Evolutionary conservation across 2,329 filamentous ascomycete genomes (phyloP).

Genomic region (Sporothrix mexicana): DNA sequence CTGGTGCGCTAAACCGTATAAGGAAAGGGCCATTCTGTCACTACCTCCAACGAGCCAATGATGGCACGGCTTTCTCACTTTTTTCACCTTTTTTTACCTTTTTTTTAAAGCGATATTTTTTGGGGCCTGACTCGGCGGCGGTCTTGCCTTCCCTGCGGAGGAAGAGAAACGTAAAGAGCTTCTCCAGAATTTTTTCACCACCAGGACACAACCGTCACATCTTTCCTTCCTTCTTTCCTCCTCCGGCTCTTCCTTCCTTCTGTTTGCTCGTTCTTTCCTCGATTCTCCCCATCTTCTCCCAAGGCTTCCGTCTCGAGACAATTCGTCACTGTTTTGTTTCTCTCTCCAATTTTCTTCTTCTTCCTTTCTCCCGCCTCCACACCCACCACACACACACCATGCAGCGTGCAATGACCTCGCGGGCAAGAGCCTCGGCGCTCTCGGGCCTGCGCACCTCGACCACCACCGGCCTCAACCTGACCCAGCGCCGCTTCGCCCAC

Average conservation of each 20-base stretch:
- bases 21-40: neutral
- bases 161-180: slow-evolving; percentile 20
- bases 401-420: slow-evolving; percentile 92
- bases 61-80: slow-evolving; percentile 17
- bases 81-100: slow-evolving; percentile 17
- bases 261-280: neutral
- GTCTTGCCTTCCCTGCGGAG: slow-evolving; percentile 22
- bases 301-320: slow-evolving; percentile 7
- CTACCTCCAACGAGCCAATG: neutral
- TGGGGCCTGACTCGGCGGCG: neutral
- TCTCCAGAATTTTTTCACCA: slow-evolving; percentile 33
- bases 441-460: slow-evolving; percentile 68
- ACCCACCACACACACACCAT: slow-evolving; percentile 58
- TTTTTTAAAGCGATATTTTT: neutral
- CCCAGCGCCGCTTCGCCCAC: slow-evolving; percentile 96
- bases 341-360: neutral
- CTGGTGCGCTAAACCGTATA: slow-evolving; percentile 3
- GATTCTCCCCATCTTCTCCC: slow-evolving; percentile 26
- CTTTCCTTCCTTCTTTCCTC: neutral
- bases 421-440: slow-evolving; percentile 79
- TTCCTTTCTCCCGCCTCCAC: neutral
- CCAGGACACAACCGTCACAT: neutral
- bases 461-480: slow-evolving; percentile 64
- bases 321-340: slow-evolving; percentile 8
- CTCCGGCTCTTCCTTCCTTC: neutral